Evolutionary conservation across 306 rosid species (phyloP).

Genomic region (Quercus agrifolia): DNA sequence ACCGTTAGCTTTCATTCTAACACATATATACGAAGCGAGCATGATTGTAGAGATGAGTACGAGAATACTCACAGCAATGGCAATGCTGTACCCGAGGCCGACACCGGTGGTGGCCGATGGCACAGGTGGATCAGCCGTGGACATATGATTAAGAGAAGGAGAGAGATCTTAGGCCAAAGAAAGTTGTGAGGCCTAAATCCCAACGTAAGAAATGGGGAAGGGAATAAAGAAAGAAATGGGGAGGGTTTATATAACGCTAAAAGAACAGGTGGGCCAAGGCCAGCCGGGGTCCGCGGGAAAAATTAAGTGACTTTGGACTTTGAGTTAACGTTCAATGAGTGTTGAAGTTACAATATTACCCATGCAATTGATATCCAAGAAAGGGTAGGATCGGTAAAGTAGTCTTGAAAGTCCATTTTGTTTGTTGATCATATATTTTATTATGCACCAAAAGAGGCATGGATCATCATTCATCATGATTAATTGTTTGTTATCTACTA

Average conservation of each 20-base stretch:
- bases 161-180: background rate
- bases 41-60: slow-evolving; percentile 68
- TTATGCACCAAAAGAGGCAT: no score
- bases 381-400: background rate
- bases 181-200: background rate
- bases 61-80: slow-evolving; percentile 67
- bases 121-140: slow-evolving; percentile 34
- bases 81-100: slow-evolving; percentile 64
- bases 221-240: background rate
- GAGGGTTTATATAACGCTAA: slow-evolving; percentile 1
- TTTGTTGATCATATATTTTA: no score
- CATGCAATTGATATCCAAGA: background rate
- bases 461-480: no score
- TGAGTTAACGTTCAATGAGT: background rate
- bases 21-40: slow-evolving; percentile 61
- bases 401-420: no score
- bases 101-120: slow-evolving; percentile 39
- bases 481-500: no score
- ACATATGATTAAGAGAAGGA: slow-evolving; percentile 26
- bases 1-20: slow-evolving; percentile 39
- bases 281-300: slow-evolving; percentile 50
- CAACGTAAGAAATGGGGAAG: background rate
- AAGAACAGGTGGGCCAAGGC: slow-evolving; percentile 28
- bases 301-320: slow-evolving; percentile 29
- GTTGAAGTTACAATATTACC: background rate